Base-by-base conservation (phyloP, 2,329 filamentous ascomycete species). In the Fusarium sp. region DNA sequence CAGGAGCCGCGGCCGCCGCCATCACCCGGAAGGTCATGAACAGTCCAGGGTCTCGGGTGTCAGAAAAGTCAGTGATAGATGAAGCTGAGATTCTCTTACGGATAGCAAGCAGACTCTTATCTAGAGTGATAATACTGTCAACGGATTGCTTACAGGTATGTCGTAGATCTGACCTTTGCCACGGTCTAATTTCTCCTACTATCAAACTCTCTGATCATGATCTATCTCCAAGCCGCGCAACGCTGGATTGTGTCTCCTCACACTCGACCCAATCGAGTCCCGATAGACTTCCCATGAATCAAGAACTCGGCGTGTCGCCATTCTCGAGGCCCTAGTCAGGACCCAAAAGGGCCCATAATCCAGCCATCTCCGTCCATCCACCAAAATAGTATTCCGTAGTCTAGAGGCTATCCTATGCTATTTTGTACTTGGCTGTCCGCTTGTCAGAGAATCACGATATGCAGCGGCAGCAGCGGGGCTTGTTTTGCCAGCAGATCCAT, bases 381-480 rank as follows among this genome's bases (percentile, higher is more conserved):
- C 64, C 57, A 40, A 58, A 61, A 63, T 57, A 69, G 53, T 46
- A n/a, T 56, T 41, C 41, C n/a, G 23, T 49, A 53, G 50, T n/a
- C 35, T 18, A 49, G 29, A 49, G 42, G 33, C 63, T 57, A 61
- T 52, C 18, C 42, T 51, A 37, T 43, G 41, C 41, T 58, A 36
- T 66, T 62, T 66, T 23, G 59, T 64, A 68, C 68, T 58, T 63
- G 33, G 57, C 47, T 52, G 49, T 27, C 36, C 36, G 25, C 37
- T 33, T 49, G 58, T 53, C 51, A 49, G 58, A 66, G 65, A 71
- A 64, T 71, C 72, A 69, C 62, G 66, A 73, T 70, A 59, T 56
- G 52, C 43, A 66, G 72, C 70, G 70, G n/a, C n/a, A n/a, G n/a
- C n/a, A n/a, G n/a, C n/a, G n/a, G n/a, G 72, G 72, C 67, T 70